Evolutionary conservation across 139 green algal genomes (phyloP).

Genomic region (Chlamydomonas sp.): DNA sequence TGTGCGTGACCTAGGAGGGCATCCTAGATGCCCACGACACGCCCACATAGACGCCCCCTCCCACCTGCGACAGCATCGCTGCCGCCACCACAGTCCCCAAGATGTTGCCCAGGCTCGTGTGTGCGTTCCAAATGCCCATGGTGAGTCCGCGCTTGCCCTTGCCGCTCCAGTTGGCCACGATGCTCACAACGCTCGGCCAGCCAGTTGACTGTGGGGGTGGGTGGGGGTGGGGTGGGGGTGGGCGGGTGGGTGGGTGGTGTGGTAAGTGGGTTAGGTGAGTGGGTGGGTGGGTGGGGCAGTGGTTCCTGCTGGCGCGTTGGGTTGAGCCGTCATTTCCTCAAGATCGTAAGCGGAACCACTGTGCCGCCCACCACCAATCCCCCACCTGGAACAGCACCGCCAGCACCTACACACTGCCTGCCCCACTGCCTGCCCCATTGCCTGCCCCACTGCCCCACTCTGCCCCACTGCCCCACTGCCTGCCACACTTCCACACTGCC

Average conservation of each 20-base stretch:
- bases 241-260: no score
- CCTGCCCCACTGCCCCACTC: no score
- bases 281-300: not conserved
- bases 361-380: no score
- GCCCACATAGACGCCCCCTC: no score
- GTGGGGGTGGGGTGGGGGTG: not conserved
- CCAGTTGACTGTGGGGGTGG: slow-evolving; percentile 65
- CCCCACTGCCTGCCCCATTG: no score
- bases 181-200: slow-evolving; percentile 86
- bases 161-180: slow-evolving; percentile 94
- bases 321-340: no score
- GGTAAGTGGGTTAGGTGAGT: not conserved
- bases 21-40: no score
- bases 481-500: no score
- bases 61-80: slow-evolving; percentile 13
- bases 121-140: slow-evolving; percentile 95
- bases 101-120: slow-evolving; percentile 94
- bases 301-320: not conserved
- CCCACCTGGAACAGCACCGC: slow-evolving; percentile 4
- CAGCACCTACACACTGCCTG: not conserved
- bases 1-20: slow-evolving; percentile 97
- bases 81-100: slow-evolving; percentile 75
- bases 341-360: no score
- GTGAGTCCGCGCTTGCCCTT: slow-evolving; percentile 86
- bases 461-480: no score